Evolutionary conservation across 345 rosid genomes (phyloP), one percentile per base, ranked within the genome.

Genomic region (Ceriops decandra): DNA sequence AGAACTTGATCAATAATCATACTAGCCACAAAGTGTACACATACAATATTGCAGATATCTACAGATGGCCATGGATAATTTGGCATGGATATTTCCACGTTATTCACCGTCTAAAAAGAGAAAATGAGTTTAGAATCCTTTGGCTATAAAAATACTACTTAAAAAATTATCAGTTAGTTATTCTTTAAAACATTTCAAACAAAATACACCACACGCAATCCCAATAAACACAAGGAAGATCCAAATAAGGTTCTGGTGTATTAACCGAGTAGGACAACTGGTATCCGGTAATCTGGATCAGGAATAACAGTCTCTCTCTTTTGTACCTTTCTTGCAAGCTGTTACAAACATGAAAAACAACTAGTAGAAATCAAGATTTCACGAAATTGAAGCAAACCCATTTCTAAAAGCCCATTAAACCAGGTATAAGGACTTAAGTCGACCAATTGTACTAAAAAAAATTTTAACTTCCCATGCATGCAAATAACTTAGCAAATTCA

Each of bases 221-320:
- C 56, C n/a, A 30, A 57, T 59, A 15, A 58, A 47, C 59, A 36
- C 0, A 9, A 47, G 4, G 3, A 33, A 21, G 17, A 47, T 19
- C 28, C 19, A 26, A 54, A 57, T 10, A 36, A 0, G 27, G 31
- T 59, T 51, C 28, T n/a, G n/a, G 61, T 56, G 22, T 24, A 77
- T 79, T 24, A 33, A 88, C 90, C 90, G 10, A 86, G 86, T 15
- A 86, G 76, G 63, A 88, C 82, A 68, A 80, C 30, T 0, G 87
- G 87, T 60, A 88, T 85, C 67, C 85, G 78, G 76, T 85, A 86
- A 76, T 85, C 90, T 7, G 90, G 93, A 35, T 83, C 86, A 0
- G 87, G 93, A 82, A 86, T 58, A 51, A 88, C 87, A 36, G 84
- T 83, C 64, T 85, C 84, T 73, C 74, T 82, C 76, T 76, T 77